Evolutionary conservation across 2,329 filamentous ascomycete genomes (phyloP), one percentile per base, ranked within the genome.

Genomic region (Cercospora nicotianae): DNA sequence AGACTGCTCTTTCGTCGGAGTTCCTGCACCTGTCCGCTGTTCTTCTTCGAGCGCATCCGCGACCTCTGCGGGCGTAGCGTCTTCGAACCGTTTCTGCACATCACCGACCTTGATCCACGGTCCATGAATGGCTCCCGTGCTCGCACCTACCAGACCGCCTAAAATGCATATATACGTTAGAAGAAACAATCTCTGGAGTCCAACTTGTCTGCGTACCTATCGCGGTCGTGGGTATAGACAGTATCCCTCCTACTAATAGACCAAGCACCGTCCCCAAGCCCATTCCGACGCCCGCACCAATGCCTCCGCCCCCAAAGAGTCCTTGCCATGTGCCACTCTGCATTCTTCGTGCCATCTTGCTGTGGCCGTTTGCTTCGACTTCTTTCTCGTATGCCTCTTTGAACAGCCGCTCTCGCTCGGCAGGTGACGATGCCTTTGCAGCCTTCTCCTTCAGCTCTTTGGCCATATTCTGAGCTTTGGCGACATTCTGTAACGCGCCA

Each of bases 221-320:
- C 7, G 51, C 48, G 1, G 62, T 64, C 9, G 62, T 64, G 4
- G 62, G 62, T n/a, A 64, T 28, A n/a, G 26, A 58, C 48, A 64
- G 18, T 60, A 82, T 63, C 0, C 77, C 80, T 0, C 80, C 80
- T 8, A 68, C 13, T 2, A 68, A 12, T 12, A 30, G 66, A 0
- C 81, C 81, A 0, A 83, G 79, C 0, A 81, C 77, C 0, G 80
- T 80, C 0, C 81, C 81, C 18, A 83, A 65, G 0, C 81, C 81
- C 20, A 79, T 74, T 1, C 78, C 78, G 2, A 81, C 79, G 7
- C 79, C 80, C 16, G 76, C 78, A 0, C 81, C 81, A 20, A 83
- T 82, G 0, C 81, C 81, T 0, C 78, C 81, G 1, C 81, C 81
- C 6, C 79, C 81, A 12, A 77, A 73, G 1, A 76, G 75, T 1